Evolutionary conservation across 257 asterid species (phyloP).

Genomic region (Capsicum pubescens): DNA sequence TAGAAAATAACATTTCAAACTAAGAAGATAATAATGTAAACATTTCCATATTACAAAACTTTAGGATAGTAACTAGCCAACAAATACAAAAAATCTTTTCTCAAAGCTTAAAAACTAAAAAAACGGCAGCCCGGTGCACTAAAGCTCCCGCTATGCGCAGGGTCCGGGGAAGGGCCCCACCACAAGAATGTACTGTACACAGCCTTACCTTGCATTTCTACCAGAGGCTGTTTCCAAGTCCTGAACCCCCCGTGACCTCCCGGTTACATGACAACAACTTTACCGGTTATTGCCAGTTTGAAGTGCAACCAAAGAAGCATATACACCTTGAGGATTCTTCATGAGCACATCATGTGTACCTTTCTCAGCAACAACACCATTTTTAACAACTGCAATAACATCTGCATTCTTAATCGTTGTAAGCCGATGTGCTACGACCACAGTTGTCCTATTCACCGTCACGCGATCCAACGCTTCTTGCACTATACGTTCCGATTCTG

Average conservation of each 20-base stretch:
- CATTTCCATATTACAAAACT: not conserved
- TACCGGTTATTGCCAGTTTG: not conserved
- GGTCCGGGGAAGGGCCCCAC: too few species aligned
- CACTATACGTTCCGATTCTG: conserved; percentile 53
- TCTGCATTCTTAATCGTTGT: conserved; percentile 45
- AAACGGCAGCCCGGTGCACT: too few species aligned
- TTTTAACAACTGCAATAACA: conserved; percentile 42
- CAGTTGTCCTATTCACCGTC: conserved; percentile 39
- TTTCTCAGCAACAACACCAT: conserved; percentile 49
- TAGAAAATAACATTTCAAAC: too few species aligned
- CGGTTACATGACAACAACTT: too few species aligned
- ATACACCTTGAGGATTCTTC: conserved; percentile 39
- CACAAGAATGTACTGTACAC: too few species aligned
- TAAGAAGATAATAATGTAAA: not conserved
- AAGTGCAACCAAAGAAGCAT: conserved; percentile 47
- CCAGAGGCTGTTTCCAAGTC: too few species aligned
- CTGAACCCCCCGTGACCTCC: too few species aligned
- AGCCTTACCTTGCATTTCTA: too few species aligned
- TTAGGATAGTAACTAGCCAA: not conserved
- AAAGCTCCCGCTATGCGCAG: too few species aligned
- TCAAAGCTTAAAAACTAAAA: not conserved
- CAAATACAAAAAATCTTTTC: not conserved
- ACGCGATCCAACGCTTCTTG: conserved; percentile 53
- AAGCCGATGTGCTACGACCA: conserved; percentile 49
- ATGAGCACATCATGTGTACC: conserved; percentile 48